These are phyloP conservation scores for Aspergillus arachidicola DNA, from an alignment of 2,329 filamentous ascomycete genomes.

Conservation along the genomic window DNA sequence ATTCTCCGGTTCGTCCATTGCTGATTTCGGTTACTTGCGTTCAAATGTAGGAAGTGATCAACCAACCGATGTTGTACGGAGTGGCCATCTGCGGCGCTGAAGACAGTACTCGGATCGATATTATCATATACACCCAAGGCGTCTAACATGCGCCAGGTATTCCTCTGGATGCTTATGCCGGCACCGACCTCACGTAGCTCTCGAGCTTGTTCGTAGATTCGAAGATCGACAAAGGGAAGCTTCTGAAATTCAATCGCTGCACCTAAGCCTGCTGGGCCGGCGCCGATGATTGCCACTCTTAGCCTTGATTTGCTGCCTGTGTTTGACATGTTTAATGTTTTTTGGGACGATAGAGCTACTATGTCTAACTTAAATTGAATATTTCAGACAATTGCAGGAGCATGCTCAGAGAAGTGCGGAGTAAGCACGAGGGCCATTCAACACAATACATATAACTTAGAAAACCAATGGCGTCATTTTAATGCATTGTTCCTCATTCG, in stretches of 20 bases:
- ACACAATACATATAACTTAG: background rate
- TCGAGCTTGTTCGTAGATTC: constrained; percentile 16
- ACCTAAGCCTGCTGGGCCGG: constrained; percentile 17
- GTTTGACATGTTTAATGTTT: background rate
- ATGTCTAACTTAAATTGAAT: background rate
- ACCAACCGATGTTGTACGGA: constrained; percentile 15
- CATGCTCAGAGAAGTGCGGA: background rate
- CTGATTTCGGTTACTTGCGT: background rate
- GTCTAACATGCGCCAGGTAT: constrained; percentile 20
- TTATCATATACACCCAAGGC: constrained; percentile 13
- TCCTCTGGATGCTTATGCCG: constrained; percentile 14
- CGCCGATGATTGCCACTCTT: constrained; percentile 16
- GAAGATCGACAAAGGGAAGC: constrained; percentile 9
- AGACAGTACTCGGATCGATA: constrained; percentile 11
- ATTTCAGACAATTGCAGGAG: background rate
- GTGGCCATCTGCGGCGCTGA: constrained; percentile 14
- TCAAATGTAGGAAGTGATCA: too few species aligned
- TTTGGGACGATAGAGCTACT: background rate
- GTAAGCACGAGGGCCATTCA: background rate
- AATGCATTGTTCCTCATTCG: background rate
- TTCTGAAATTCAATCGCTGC: constrained; percentile 17
- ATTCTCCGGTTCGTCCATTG: constrained; percentile 17
- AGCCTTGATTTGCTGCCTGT: background rate
- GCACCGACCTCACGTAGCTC: constrained; percentile 16
- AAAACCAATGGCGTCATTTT: background rate